Percentiles rank a stretch among this genome's conserved stretches.
Evolutionary conservation across 192 early-diverging fungal species (phyloP).

Genomic region (Gaertneriomyces sp.): DNA sequence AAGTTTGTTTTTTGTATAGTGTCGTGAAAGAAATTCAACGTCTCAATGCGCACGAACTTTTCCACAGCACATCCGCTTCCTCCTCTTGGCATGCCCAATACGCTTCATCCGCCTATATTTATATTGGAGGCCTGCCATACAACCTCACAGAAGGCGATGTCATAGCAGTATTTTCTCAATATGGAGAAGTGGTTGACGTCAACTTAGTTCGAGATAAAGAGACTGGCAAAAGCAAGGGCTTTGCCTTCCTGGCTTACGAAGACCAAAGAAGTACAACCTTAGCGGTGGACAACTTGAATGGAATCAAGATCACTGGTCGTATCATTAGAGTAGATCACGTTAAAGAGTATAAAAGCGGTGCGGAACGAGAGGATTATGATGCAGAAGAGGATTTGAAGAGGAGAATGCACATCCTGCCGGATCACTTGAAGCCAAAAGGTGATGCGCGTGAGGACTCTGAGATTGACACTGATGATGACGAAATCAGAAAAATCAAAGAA

Average conservation of each 20-base stretch:
- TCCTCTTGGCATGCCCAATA: constrained; percentile 91
- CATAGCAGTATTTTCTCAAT: constrained; percentile 90
- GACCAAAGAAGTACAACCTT: constrained; percentile 88
- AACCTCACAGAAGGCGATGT: constrained; percentile 91
- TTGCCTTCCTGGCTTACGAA: constrained; percentile 85
- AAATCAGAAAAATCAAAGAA: constrained; percentile 15
- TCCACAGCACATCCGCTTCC: constrained; percentile 46
- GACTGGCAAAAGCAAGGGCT: constrained; percentile 83
- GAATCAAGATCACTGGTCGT: constrained; percentile 43
- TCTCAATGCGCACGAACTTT: constrained; percentile 71
- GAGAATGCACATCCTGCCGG: constrained; percentile 37
- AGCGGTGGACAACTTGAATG: constrained; percentile 95
- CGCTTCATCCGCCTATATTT: constrained; percentile 84
- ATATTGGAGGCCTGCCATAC: constrained; percentile 76
- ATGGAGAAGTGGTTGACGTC: constrained; percentile 87
- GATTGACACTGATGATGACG: constrained; percentile 20
- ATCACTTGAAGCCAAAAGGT: constrained; percentile 30
- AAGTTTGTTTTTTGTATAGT: constrained; percentile 36
- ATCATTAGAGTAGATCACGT: constrained; percentile 46
- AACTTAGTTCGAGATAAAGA: constrained; percentile 83
- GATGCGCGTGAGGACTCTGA: constrained; percentile 10
- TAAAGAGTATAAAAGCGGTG: constrained; percentile 34
- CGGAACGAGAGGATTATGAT: constrained; percentile 43
- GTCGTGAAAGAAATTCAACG: constrained; percentile 81
- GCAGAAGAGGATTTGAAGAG: constrained; percentile 28